Base-by-base conservation (phyloP, 768 basidiomycete genomes). In the Mycena kentingensis region DNA sequence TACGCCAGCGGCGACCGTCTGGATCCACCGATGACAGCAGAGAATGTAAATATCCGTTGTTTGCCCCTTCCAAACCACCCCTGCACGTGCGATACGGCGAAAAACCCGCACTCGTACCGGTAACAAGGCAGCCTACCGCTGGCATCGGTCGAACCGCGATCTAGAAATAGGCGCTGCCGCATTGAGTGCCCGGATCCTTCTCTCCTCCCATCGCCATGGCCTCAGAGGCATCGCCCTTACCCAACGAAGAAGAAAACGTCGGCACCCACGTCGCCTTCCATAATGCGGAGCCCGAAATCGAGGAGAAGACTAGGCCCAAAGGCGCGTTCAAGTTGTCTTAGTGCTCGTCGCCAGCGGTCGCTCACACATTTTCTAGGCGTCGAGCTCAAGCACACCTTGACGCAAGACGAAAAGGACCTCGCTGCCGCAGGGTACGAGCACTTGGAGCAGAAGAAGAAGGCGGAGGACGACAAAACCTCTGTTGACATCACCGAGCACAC, bases 381-480 rank as follows among this genome's bases (percentile, higher is more conserved):
- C 46, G 83, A 83, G 63, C 77, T 85, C 79, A 80, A 77, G 53
- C 76, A 79, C 47, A 78, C 83, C 49, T 65, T 85, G 64, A 85
- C 84, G n/a, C 76, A 81, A 60, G 84, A 86, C 63, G 84, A 86
- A 51, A 79, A 75, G 58, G 81, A 83, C 43, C 77, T 87, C 42
- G 82, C 83, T 13, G 82, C 79, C 2, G 84, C 84, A n/a, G 84
- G 84, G 2, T 87, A 87, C 63, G 82, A 82, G 45, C 82, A 85
- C 61, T 72, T 87, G 24, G 70, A 78, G 26, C 71, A 74, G 53
- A 60, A 56, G 31, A 70, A 76, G 47, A 78, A 79, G 55, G 60
- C 63, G 12, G 70, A 71, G 39, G 66, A 70, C 35, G 69, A 52
- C 16, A 61, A 65, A 26, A 67, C 77, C 38, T 68, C 78, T 31